These are phyloP conservation scores for Nakaseomyces sp. DNA, from an alignment of 1,139 yeast species.

Conservation along the genomic window DNA sequence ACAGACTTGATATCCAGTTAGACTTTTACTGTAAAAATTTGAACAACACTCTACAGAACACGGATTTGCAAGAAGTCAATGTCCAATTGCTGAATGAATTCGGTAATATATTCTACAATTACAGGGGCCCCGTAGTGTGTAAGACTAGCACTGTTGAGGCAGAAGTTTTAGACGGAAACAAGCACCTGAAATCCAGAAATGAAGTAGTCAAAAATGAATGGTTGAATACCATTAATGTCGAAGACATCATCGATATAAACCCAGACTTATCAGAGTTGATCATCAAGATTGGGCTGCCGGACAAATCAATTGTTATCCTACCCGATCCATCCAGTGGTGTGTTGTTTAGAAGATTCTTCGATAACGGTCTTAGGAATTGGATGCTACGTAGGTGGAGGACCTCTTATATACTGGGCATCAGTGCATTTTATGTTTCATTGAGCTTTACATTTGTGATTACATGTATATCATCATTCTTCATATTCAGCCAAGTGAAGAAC, in stretches of 20 bases:
- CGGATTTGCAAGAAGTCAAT: neutral
- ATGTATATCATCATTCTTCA: constrained; percentile 10
- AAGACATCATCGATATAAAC: constrained; percentile 10
- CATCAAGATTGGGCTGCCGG: neutral
- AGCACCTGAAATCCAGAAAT: constrained; percentile 11
- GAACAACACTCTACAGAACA: neutral
- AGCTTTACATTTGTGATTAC: constrained; percentile 11
- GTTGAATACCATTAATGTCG: constrained; percentile 16
- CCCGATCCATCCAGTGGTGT: constrained; percentile 1
- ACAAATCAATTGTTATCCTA: neutral
- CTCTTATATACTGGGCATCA: constrained; percentile 23
- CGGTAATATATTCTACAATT: neutral
- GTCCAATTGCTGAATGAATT: neutral
- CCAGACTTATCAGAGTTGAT: neutral
- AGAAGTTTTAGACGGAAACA: constrained; percentile 5
- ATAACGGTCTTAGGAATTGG: constrained; percentile 25
- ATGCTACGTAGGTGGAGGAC: constrained; percentile 23
- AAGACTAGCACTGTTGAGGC: neutral
- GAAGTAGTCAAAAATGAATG: constrained; percentile 17
- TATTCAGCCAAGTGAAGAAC: constrained; percentile 1
- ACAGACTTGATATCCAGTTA: constrained; percentile 21
- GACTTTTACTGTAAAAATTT: constrained; percentile 17
- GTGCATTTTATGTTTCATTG: constrained; percentile 13
- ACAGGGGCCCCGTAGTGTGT: neutral
- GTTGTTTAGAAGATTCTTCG: constrained; percentile 10